Conservation (phyloP, 768 basidiomycete genomes). For the Xerocomus brunneocitrinus region DNA sequence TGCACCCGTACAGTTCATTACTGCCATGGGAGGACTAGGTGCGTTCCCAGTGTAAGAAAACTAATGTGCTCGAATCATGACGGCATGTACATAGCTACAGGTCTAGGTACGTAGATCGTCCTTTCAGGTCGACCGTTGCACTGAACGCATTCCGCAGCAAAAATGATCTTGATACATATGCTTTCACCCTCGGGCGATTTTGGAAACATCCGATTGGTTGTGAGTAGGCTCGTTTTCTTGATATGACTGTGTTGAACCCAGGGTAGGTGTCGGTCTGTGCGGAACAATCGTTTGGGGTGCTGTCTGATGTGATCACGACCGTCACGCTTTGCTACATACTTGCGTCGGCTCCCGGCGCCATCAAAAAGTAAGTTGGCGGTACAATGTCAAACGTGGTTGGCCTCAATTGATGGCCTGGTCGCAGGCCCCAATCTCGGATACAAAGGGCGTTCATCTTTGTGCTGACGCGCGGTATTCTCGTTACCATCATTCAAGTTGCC, state of each 20-base stretch:
- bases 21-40: slow-evolving; percentile 4
- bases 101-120: slow-evolving; percentile 1
- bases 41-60: background rate
- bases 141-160: background rate
- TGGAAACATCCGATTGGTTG: background rate
- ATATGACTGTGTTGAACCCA: background rate
- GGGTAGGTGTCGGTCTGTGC: background rate
- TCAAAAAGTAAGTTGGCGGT: slow-evolving; percentile 2
- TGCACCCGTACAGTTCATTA: background rate
- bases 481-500: slow-evolving; percentile 8
- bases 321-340: slow-evolving; percentile 9
- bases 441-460: slow-evolving; percentile 8
- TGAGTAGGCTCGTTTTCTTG: background rate
- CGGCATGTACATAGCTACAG: background rate
- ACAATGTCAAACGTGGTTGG: background rate
- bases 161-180: background rate
- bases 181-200: background rate
- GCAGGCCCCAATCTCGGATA: slow-evolving; percentile 5
- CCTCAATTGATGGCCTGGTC: background rate
- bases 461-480: slow-evolving; percentile 14
- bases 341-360: slow-evolving; percentile 4
- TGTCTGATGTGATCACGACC: slow-evolving; percentile 7
- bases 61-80: background rate
- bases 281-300: slow-evolving; percentile 4
- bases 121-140: background rate